These are phyloP conservation scores for Rhytidhysteron rufulum DNA, from an alignment of 2,329 filamentous ascomycete genomes.

Conservation along the genomic window DNA sequence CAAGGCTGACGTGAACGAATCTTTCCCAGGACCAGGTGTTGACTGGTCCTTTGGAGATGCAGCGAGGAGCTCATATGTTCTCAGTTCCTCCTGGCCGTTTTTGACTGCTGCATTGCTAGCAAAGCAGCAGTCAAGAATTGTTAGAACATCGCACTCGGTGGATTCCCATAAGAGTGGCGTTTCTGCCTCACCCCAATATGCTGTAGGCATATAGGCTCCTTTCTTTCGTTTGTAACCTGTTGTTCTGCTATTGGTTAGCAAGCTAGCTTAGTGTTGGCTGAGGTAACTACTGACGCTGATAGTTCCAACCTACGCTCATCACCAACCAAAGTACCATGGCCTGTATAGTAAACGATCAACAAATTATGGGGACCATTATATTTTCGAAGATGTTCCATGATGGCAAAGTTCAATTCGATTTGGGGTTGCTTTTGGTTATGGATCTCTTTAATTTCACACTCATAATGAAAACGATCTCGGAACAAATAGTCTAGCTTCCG, in stretches of 20 bases:
- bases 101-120: conserved; percentile 21
- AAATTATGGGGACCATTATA: conserved; percentile 17
- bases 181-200: conserved; percentile 20
- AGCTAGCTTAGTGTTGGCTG: neutral
- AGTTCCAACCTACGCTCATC: conserved; percentile 9
- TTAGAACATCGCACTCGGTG: conserved; percentile 19
- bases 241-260: neutral
- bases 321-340: conserved; percentile 15
- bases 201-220: conserved; percentile 5
- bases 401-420: conserved; percentile 11
- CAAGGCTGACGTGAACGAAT: conserved; percentile 15
- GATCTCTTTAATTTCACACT: conserved; percentile 8
- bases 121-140: conserved; percentile 29
- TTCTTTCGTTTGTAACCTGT: neutral
- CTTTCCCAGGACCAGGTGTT: conserved; percentile 9
- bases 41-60: conserved; percentile 5
- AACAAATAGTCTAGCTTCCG: conserved; percentile 1
- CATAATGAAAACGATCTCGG: conserved; percentile 5
- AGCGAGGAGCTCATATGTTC: conserved; percentile 13
- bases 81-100: conserved; percentile 1
- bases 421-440: conserved; percentile 11
- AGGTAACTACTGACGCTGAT: conserved; percentile 12
- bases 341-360: conserved; percentile 30
- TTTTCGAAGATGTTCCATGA: conserved; percentile 12
- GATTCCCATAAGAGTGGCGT: conserved; percentile 6